Conservation (phyloP, 83 land plant species). For the Diphasiastrum complanatum region DNA sequence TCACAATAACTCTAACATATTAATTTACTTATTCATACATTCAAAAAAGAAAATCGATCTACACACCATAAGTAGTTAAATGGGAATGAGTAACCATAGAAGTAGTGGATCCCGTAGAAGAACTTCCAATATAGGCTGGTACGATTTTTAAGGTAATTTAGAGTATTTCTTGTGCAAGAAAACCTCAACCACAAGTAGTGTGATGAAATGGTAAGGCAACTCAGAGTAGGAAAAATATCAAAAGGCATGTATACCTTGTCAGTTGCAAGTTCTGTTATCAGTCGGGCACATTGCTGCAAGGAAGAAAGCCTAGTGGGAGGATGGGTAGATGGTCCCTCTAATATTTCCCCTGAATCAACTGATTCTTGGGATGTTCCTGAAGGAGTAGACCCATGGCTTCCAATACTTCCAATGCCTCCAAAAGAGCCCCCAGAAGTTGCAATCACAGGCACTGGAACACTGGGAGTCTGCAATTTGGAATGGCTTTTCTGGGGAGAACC, state of each 20-base stretch:
- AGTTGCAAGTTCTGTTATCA: constrained; percentile 55
- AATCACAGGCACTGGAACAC: constrained; percentile 21
- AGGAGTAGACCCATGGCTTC: constrained; percentile 38
- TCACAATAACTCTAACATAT: no score
- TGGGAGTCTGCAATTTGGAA: constrained; percentile 15
- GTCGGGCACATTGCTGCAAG: constrained; percentile 63
- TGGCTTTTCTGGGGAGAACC: constrained; percentile 25
- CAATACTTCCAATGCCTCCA: constrained; percentile 33
- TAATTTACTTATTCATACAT: no score
- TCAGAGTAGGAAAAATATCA: not conserved
- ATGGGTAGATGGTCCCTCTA: constrained; percentile 57
- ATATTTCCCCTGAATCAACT: constrained; percentile 32
- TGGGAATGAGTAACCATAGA: no score
- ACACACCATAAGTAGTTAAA: no score
- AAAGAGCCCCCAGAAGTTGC: constrained; percentile 24
- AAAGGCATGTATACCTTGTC: constrained; percentile 54
- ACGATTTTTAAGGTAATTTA: no score
- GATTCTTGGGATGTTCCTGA: constrained; percentile 56
- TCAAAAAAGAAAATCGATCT: no score
- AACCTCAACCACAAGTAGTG: not conserved
- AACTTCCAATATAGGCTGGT: no score
- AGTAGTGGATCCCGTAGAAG: no score
- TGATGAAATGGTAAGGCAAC: not conserved
- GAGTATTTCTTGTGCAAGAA: no score
- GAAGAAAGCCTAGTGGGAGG: constrained; percentile 57